Percentiles rank a stretch among this genome's conserved stretches.
phyloP scores from a whole-genome alignment of 495 filamentous ascomycete genomes.

The Xylaria telfairii region DNA sequence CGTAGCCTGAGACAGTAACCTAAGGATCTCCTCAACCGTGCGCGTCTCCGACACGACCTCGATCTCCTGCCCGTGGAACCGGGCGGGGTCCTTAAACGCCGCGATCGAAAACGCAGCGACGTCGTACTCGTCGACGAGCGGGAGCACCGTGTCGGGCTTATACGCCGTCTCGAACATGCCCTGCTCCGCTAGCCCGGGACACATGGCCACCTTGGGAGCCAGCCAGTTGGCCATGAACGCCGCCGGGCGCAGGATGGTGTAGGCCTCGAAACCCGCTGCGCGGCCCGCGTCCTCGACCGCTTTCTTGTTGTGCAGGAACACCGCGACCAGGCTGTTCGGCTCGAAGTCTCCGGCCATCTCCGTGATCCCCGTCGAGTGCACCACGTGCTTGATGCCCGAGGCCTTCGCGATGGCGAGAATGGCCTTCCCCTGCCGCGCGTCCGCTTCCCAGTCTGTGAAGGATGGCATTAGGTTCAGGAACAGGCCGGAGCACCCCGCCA shows the following conservation, averaged over 20 bases:
- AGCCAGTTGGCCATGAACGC: slow-evolving; percentile 61
- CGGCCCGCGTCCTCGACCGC: slow-evolving; percentile 47
- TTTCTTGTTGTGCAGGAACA: slow-evolving; percentile 44
- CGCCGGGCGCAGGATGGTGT: slow-evolving; percentile 56
- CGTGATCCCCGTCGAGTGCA: slow-evolving; percentile 48
- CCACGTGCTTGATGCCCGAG: slow-evolving; percentile 41
- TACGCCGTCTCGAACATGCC: slow-evolving; percentile 36
- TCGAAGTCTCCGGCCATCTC: slow-evolving; percentile 25
- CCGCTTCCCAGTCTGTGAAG: slow-evolving; percentile 34
- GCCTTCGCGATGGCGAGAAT: slow-evolving; percentile 52
- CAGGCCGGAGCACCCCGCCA: slow-evolving; percentile 50
- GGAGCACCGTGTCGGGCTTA: slow-evolving; percentile 39
- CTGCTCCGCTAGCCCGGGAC: slow-evolving; percentile 43
- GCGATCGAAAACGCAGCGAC: slow-evolving; percentile 55
- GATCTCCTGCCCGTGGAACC: slow-evolving; percentile 47
- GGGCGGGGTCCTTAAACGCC: slow-evolving; percentile 47
- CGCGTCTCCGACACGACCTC: slow-evolving; percentile 48
- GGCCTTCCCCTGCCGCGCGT: slow-evolving; percentile 46
- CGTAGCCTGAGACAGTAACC: slow-evolving; percentile 38
- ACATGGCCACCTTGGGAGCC: slow-evolving; percentile 43
- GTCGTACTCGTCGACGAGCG: slow-evolving; percentile 54
- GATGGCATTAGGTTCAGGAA: slow-evolving; percentile 56
- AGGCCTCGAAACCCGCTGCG: slow-evolving; percentile 45
- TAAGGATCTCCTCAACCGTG: slow-evolving; percentile 40
- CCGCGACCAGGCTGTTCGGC: slow-evolving; percentile 33